A percentile compares a stretch with the other conserved stretches of the same genome.
phyloP scores from a whole-genome alignment of 331 rosid genomes.

The Quercus tomentella region DNA sequence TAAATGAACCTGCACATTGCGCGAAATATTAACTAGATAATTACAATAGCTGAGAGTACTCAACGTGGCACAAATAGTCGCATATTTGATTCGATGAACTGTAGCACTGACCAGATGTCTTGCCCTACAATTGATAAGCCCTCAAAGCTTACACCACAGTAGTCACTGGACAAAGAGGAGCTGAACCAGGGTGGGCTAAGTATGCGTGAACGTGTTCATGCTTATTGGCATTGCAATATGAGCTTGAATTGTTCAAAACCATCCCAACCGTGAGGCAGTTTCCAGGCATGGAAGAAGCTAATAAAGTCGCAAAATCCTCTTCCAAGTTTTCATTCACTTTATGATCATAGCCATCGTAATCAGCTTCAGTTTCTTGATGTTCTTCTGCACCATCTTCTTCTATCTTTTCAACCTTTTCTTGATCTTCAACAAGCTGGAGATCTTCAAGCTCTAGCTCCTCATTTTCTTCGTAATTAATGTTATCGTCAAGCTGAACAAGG shows the following conservation, averaged over 20 bases:
- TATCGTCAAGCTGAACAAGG: constrained; percentile 14
- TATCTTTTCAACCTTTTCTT: not conserved
- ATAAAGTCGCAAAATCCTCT: not conserved
- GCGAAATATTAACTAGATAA: too few species aligned
- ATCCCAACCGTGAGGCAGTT: not conserved
- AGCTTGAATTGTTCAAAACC: not conserved
- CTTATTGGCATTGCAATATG: not conserved
- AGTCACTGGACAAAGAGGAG: constrained; percentile 31
- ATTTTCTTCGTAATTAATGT: not conserved
- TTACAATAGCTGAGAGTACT: too few species aligned
- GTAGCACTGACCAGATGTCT: too few species aligned
- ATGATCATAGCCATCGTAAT: not conserved
- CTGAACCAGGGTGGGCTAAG: constrained; percentile 28
- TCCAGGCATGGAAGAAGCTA: not conserved
- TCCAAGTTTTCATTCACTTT: not conserved
- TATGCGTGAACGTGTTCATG: not conserved
- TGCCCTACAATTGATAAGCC: too few species aligned
- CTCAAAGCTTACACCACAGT: constrained; percentile 17
- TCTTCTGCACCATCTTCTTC: not conserved
- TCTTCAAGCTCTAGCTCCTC: not conserved
- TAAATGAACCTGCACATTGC: too few species aligned
- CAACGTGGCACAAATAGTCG: too few species aligned
- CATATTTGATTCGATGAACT: too few species aligned
- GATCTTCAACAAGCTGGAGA: not conserved
- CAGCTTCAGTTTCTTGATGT: not conserved